Percentiles rank a stretch among this genome's conserved stretches.
Evolutionary conservation across 495 filamentous ascomycete genomes (phyloP).

Genomic region (Neurospora sublineolata): DNA sequence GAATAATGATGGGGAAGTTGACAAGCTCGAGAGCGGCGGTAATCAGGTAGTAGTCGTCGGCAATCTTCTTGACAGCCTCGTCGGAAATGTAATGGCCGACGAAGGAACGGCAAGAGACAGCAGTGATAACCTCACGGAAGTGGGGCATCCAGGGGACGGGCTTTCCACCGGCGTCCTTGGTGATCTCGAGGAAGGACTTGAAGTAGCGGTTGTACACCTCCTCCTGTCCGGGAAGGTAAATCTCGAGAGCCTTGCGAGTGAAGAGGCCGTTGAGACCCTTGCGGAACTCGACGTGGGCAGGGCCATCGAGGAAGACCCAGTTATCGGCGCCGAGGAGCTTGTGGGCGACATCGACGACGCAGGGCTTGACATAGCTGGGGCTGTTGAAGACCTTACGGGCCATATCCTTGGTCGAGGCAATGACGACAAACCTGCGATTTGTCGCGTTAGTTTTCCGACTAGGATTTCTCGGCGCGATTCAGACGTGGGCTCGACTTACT

Average conservation of each 20-base stretch:
- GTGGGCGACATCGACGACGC: conserved; percentile 89
- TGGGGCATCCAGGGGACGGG: conserved; percentile 79
- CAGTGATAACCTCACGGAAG: conserved; percentile 94
- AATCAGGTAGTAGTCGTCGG: conserved; percentile 93
- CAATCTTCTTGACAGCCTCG: conserved; percentile 82
- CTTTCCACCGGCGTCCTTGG: conserved; percentile 54
- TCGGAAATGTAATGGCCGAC: conserved; percentile 92
- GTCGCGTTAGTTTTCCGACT: background rate
- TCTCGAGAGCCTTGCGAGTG: conserved; percentile 76
- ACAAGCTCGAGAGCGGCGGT: conserved; percentile 93
- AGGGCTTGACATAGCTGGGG: conserved; percentile 84
- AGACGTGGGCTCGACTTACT: conserved; percentile 45
- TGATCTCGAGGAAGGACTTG: conserved; percentile 60
- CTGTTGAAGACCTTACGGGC: conserved; percentile 97
- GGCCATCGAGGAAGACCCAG: conserved; percentile 97
- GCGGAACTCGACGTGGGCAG: conserved; percentile 89
- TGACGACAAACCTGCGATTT: conserved; percentile 75
- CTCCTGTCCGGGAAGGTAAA: conserved; percentile 86
- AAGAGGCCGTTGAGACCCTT: conserved; percentile 93
- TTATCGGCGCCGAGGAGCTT: conserved; percentile 87
- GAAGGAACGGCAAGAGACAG: conserved; percentile 89
- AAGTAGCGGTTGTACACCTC: conserved; percentile 86
- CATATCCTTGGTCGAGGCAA: conserved; percentile 91
- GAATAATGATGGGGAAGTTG: conserved; percentile 96
- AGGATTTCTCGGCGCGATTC: background rate